These are phyloP conservation scores for Candida multigemmis DNA, from an alignment of 805 yeast genomes.

Conservation along the genomic window DNA sequence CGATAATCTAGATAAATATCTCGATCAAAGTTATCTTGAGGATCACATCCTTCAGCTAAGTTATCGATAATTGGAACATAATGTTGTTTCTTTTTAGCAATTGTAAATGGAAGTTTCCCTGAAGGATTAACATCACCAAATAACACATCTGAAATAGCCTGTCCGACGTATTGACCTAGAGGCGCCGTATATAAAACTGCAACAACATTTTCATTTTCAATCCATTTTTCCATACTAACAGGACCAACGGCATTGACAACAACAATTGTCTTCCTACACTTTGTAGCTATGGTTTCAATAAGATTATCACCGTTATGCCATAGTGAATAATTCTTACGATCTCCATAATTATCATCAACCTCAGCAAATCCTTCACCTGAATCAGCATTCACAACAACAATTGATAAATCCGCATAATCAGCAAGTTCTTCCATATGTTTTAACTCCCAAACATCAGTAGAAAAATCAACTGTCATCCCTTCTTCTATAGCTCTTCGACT, in stretches of 20 bases:
- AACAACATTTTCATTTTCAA: conserved; percentile 49
- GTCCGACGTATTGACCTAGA: conserved; percentile 48
- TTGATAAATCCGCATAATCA: conserved; percentile 40
- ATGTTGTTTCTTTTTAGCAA: conserved; percentile 41
- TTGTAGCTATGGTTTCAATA: conserved; percentile 38
- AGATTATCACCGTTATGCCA: conserved; percentile 54
- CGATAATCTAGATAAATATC: conserved; percentile 48
- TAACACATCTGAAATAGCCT: conserved; percentile 47
- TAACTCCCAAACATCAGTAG: conserved; percentile 37
- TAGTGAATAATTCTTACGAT: conserved; percentile 41
- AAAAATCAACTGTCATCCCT: conserved; percentile 37
- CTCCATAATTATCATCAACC: conserved; percentile 54
- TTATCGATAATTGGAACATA: conserved; percentile 38
- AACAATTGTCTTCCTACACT: conserved; percentile 47
- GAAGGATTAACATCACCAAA: conserved; percentile 58
- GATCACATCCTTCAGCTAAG: conserved; percentile 15
- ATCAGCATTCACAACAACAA: conserved; percentile 45
- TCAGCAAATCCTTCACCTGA: conserved; percentile 54
- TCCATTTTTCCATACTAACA: conserved; percentile 47
- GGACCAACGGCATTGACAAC: conserved; percentile 56
- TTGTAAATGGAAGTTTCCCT: conserved; percentile 55
- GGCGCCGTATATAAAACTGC: conserved; percentile 50
- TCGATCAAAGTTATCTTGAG: conserved; percentile 37
- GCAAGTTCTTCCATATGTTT: conserved; percentile 36
- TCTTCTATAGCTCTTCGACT: conserved; percentile 34